Evolutionary conservation across 2,329 filamentous ascomycete genomes (phyloP), one percentile per base, ranked within the genome.

Genomic region (Paecilomyces formosus): DNA sequence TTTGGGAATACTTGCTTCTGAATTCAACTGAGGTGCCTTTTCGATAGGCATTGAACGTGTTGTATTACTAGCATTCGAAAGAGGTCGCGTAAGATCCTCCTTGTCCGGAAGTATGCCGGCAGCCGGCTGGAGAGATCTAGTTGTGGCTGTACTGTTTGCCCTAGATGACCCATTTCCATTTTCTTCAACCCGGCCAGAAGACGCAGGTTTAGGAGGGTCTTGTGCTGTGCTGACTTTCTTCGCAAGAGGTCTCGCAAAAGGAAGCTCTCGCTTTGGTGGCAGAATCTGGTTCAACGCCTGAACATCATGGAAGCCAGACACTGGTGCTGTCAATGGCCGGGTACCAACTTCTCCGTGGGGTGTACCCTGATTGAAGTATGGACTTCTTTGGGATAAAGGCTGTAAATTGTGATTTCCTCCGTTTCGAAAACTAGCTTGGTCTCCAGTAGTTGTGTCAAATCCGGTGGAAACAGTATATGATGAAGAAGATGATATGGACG

Each of bases 251-350:
- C 68, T 74, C 26, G 66, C 56, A 57, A 78, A 79, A 2, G 77
- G 77, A 0, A 79, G 68, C 15, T 73, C 66, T 60, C 77, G 62
- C 60, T 70, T 76, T 21, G 77, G 77, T 15, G 77, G 77, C n/a
- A 78, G 65, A 55, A 71, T 64, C 53, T 72, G 62, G 31, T 70
- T 68, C 3, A 75, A 63, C n/a, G 65, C 60, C 24, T 70, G 61
- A 6, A 63, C 54, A 15, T 72, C 68, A 50, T 68, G 67, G 21
- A 63, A 68, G 2, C 15, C 39, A 9, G 39, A 45, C 39, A 60
- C 62, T 21, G 69, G 66, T 6, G 67, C 62, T 6, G 70, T 71
- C 6, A 66, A 63, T 9, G 67, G 69, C 53, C 66, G 66, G 3
- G 62, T 60, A 18, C 60, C 59, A 49, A 53, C 53, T 55, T 26